These are phyloP conservation scores for Thielaviopsis punctulata DNA, from an alignment of 2,329 filamentous ascomycete species.

Conservation along the genomic window DNA sequence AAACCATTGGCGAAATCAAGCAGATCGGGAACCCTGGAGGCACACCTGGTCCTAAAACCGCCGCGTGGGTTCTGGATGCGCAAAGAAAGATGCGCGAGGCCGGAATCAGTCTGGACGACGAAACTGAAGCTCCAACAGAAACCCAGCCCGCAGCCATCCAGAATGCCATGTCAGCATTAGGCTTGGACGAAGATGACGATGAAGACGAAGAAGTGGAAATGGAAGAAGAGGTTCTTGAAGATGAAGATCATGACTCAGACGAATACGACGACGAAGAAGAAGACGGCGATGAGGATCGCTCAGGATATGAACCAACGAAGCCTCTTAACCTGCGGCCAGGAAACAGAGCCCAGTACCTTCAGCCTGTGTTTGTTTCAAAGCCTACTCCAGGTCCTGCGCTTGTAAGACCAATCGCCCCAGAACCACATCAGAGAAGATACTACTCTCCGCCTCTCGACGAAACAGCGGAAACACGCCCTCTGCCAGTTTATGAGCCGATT, in stretches of 20 bases:
- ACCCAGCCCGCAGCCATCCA: not conserved
- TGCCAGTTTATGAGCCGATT: slow-evolving; percentile 5
- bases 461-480: not conserved
- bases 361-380: not conserved
- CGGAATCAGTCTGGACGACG: slow-evolving; percentile 6
- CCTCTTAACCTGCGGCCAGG: slow-evolving; percentile 1
- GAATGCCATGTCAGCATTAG: not conserved
- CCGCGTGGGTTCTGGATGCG: slow-evolving; percentile 7
- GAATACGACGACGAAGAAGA: slow-evolving; percentile 1
- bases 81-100: slow-evolving; percentile 9
- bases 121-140: not conserved
- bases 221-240: not conserved
- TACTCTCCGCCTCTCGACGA: not conserved
- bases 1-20: slow-evolving; percentile 4
- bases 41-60: slow-evolving; percentile 3
- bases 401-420: not conserved
- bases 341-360: not conserved
- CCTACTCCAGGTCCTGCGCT: not conserved
- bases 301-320: slow-evolving; percentile 9
- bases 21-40: not conserved
- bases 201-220: not conserved
- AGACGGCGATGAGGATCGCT: not conserved
- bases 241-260: slow-evolving; percentile 2
- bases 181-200: not conserved
- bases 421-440: not conserved